Conservation (phyloP, 805 yeast genomes). For the Ogataea ganodermae region DNA sequence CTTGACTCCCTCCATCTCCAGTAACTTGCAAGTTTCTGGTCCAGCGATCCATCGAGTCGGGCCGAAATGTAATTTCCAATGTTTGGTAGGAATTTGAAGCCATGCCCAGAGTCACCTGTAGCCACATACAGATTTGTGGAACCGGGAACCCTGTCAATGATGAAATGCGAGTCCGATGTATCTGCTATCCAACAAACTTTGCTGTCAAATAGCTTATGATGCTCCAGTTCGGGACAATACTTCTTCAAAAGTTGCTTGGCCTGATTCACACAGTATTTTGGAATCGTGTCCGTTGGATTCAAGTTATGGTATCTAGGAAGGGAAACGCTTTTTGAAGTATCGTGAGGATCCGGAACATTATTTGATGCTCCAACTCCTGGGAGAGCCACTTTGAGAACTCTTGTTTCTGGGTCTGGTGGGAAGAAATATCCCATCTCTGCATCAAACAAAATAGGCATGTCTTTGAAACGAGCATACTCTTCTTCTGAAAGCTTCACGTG, state of each 20-base stretch:
- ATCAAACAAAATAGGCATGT: slow-evolving; percentile 45
- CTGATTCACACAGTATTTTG: slow-evolving; percentile 32
- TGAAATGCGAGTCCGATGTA: slow-evolving; percentile 39
- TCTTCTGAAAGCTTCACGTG: slow-evolving; percentile 39
- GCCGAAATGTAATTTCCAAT: slow-evolving; percentile 43
- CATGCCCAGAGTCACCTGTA: slow-evolving; percentile 50
- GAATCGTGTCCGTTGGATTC: slow-evolving; percentile 34
- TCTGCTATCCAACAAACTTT: slow-evolving; percentile 42
- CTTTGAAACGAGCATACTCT: slow-evolving; percentile 38
- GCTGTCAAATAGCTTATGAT: slow-evolving; percentile 32
- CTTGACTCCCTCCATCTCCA: slow-evolving; percentile 37
- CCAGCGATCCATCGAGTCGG: slow-evolving; percentile 33
- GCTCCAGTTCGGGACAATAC: slow-evolving; percentile 40
- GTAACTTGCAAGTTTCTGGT: slow-evolving; percentile 19
- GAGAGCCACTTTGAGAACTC: slow-evolving; percentile 40
- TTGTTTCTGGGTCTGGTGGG: slow-evolving; percentile 45
- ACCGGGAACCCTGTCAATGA: slow-evolving; percentile 41
- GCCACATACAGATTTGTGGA: slow-evolving; percentile 38
- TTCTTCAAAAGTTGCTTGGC: slow-evolving; percentile 30
- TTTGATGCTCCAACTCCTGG: slow-evolving; percentile 33
- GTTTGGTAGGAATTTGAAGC: slow-evolving; percentile 45
- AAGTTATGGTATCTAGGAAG: slow-evolving; percentile 30
- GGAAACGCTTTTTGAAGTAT: slow-evolving; percentile 22
- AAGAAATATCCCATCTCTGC: slow-evolving; percentile 47
- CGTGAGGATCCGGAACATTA: slow-evolving; percentile 31